phyloP scores from a whole-genome alignment of 768 basidiomycete species.

The Suillus cothurnatus region DNA sequence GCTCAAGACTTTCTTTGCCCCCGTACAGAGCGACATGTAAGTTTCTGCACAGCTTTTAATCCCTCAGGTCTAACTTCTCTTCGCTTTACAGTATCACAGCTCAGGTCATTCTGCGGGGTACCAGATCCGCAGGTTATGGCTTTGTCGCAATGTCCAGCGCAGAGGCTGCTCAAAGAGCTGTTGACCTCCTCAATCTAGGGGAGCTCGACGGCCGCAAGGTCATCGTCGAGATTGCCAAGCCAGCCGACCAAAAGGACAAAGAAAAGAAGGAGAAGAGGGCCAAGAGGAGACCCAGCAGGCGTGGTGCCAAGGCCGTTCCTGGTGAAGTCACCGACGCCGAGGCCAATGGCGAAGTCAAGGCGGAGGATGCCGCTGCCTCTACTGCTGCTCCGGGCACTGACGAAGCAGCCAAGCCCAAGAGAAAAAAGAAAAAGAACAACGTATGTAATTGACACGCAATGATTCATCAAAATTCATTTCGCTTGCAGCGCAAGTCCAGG shows the following conservation, averaged over 20 bases:
- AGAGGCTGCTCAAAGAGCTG: constrained; percentile 86
- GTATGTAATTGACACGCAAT: constrained; percentile 37
- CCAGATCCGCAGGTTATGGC: constrained; percentile 88
- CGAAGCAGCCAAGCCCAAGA: constrained; percentile 69
- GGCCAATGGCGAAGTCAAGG: constrained; percentile 74
- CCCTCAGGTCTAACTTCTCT: constrained; percentile 13
- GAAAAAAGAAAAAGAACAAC: constrained; percentile 74
- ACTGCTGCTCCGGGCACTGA: constrained; percentile 49
- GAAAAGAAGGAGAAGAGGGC: constrained; percentile 78
- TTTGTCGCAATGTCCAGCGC: constrained; percentile 83
- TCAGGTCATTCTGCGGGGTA: constrained; percentile 84
- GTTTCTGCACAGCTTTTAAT: constrained; percentile 32
- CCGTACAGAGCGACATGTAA: constrained; percentile 86
- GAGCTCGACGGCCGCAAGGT: constrained; percentile 89
- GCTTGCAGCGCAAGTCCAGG: constrained; percentile 57
- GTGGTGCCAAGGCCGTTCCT: constrained; percentile 83
- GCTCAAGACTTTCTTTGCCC: constrained; percentile 92
- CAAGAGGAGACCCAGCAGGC: constrained; percentile 83
- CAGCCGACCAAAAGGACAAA: constrained; percentile 79
- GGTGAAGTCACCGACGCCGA: constrained; percentile 91
- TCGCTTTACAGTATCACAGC: constrained; percentile 63
- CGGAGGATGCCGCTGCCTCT: constrained; percentile 47
- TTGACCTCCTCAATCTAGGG: constrained; percentile 82
- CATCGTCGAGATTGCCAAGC: constrained; percentile 93
- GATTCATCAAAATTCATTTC: constrained; percentile 18